Evolutionary conservation across 495 filamentous ascomycete species (phyloP), one percentile per base, ranked within the genome.

Genomic region (Talaromyces adpressus): DNA sequence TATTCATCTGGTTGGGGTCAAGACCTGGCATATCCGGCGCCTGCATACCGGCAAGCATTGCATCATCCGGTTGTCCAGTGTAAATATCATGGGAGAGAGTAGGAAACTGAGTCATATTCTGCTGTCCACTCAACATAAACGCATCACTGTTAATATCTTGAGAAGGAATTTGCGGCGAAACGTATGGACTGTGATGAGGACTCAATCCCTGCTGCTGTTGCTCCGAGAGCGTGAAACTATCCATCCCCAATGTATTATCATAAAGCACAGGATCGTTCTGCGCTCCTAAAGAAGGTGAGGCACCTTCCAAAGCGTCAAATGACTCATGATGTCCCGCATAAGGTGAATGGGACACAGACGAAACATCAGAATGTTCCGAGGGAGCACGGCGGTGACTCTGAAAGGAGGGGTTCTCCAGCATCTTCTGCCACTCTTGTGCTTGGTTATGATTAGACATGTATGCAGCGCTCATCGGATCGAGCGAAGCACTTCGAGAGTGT

Each of bases 341-440:
- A 53, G 94, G 94, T 20, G 93, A 97, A 32, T 87, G 84, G 1
- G 85, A 89, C 20, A 92, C 95, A 16, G 90, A 93, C 4, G 87
- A 90, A 6, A 90, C 82, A 67, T 97, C 94, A 5, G 93, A 97
- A 67, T 89, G 90, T 71, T 97, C 94, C 6, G 93, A 97, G 1
- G 93, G 90, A 39, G 89, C 85, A 70, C 92, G 83, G 61, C 92
- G 85, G 72, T 97, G 92, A 6, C 79, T 77, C 62, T 89, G 85
- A 68, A 95, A 97, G 20, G 82, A 74, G 14, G 75, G 68, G 67
- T 87, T 85, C 51, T 77, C 77, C 61, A 84, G 80, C 72, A 91
- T 85, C 39, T 82, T 79, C 62, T 79, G 82, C 91, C 91, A 93
- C 60, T 92, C 89, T 52, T 76, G 70, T 34, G 81, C 59, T 63